These are phyloP conservation scores for Mortierella claussenii DNA, from an alignment of 192 early-diverging fungal genomes.

Conservation along the genomic window DNA sequence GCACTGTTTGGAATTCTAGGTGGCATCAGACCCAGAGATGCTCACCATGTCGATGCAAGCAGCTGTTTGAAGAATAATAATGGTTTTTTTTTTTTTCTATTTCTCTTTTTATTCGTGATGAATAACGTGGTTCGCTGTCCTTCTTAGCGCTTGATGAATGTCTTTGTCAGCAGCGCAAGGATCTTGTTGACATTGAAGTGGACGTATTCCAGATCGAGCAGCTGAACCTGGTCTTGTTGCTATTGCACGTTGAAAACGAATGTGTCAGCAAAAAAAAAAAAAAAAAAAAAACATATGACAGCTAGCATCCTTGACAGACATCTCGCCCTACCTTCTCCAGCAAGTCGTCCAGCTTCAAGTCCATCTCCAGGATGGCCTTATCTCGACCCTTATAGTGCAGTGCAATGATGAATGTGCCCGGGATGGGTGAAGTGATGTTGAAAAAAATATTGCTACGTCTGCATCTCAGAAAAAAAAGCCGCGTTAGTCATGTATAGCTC, in stretches of 20 bases:
- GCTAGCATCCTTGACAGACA: not conserved
- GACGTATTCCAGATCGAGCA: conserved; percentile 93
- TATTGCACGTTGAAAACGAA: conserved; percentile 42
- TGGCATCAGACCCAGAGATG: too few relatives aligned
- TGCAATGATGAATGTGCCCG: conserved; percentile 90
- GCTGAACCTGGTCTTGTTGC: conserved; percentile 90
- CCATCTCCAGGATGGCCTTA: conserved; percentile 95
- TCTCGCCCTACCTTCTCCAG: conserved; percentile 69
- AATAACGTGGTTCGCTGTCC: too few relatives aligned
- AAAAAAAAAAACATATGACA: conserved; percentile 54
- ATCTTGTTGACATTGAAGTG: conserved; percentile 87
- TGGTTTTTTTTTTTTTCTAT: not conserved
- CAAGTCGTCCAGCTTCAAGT: conserved; percentile 88
- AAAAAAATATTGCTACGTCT: conserved; percentile 89
- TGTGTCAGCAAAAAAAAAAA: not conserved
- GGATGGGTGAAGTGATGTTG: conserved; percentile 86
- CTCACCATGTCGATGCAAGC: too few relatives aligned
- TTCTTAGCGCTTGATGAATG: conserved; percentile 69
- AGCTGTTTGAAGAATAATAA: too few relatives aligned
- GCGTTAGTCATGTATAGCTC: too few relatives aligned
- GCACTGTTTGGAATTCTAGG: too few relatives aligned
- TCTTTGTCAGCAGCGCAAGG: conserved; percentile 84
- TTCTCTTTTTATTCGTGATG: not conserved
- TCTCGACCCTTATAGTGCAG: conserved; percentile 93
- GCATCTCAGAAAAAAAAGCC: not conserved